Evolutionary conservation across 139 green algal genomes (phyloP), one percentile per base, ranked within the genome.

Genomic region (Spirogloea muscicola): DNA sequence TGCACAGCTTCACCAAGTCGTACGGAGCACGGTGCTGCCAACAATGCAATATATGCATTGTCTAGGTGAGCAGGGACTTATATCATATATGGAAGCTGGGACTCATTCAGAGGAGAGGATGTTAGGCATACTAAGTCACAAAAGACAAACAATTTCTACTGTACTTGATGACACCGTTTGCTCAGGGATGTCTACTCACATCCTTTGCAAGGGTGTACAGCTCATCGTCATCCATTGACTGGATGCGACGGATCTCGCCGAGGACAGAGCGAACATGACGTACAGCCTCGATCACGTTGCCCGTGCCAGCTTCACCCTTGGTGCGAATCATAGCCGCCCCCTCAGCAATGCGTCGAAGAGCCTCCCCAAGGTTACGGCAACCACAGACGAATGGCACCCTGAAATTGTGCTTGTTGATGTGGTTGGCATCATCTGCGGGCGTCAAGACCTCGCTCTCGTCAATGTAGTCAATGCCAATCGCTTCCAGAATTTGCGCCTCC

Each of bases 371-470:
- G 86, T 99, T 91, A 25, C 94, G 92, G 88, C 94, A 99, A 40
- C 94, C 94, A 76, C 94, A 99, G 25, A 99, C 91, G 74, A 97
- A 97, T 1, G 94, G 94, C 34, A 97, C 90, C 84, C 94, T 96
- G 90, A 97, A 98, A 84, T 96, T 94, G 88, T 98, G 94, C 91
- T 99, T 99, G 91, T 98, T 98, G 83, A 96, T 98, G 94, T 99
- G 94, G 85, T 99, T 91, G 38, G 94, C 84, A 66, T 99, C 94
- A 76, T 99, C 94, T 27, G 94, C 94, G 21, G 94, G 94, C 5
- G 94, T 98, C 6, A 99, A 87, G 46, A 99, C 94, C 90, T 99
- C 94, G 39, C 84, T 93, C 89, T 99, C 94, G 59, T 99, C 94
- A 41, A 99, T 94, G 87, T 99, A 99, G 76, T 99, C 94, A 0